These are phyloP conservation scores for Berberis thunbergii DNA, from an alignment of 164 flowering plant genomes.

Conservation along the genomic window DNA sequence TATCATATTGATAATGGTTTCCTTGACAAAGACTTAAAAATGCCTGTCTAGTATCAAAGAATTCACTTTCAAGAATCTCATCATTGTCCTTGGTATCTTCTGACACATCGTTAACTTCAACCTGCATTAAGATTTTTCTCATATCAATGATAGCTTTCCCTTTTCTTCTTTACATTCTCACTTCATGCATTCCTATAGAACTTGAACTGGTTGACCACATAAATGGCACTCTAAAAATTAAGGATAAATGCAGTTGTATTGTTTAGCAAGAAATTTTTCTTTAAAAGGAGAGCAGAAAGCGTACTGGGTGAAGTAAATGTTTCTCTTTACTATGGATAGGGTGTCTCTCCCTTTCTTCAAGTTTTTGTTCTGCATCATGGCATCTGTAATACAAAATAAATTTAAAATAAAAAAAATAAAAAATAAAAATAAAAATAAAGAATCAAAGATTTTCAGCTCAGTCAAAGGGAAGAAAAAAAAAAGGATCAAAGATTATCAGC, in stretches of 20 bases:
- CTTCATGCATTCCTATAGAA: neutral
- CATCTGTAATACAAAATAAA: conserved; percentile 40
- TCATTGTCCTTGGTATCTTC: conserved; percentile 86
- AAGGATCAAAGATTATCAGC: neutral
- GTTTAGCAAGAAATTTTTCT: too few species aligned
- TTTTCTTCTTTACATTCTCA: too few species aligned
- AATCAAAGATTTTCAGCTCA: neutral
- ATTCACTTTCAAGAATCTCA: conserved; percentile 96
- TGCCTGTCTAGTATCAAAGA: conserved; percentile 97
- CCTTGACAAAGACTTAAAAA: conserved; percentile 98
- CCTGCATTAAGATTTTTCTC: conserved; percentile 33
- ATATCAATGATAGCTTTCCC: conserved; percentile 1
- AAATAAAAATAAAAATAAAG: neutral
- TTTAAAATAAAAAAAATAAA: neutral
- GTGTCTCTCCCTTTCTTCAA: conserved; percentile 88
- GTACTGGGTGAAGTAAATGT: conserved; percentile 58
- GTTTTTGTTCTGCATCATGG: conserved; percentile 68
- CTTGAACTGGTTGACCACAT: neutral
- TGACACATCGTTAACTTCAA: conserved; percentile 69
- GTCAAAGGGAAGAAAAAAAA: neutral
- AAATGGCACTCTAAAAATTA: neutral
- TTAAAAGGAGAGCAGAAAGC: conserved; percentile 14
- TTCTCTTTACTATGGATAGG: conserved; percentile 70
- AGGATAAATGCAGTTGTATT: neutral
- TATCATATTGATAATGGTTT: conserved; percentile 97